Evolutionary conservation across 371 early-diverging fungal genomes (phyloP).

Genomic region (Thermomucor indicae-seudaticae): DNA sequence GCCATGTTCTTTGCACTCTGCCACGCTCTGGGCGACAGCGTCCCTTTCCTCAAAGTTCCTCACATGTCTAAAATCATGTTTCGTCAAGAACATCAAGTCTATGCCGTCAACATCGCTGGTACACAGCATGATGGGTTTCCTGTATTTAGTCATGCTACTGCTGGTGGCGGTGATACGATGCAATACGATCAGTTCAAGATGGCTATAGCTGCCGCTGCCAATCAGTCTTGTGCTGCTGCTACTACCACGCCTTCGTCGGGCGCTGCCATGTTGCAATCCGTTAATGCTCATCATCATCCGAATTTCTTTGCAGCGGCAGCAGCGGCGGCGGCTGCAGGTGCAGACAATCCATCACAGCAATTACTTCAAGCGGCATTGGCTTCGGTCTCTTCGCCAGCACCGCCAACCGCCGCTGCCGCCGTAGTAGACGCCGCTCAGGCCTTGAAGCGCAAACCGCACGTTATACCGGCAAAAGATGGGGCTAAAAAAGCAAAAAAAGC

Average conservation of each 20-base stretch:
- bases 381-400: constrained; percentile 28
- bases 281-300: not conserved
- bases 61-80: constrained; percentile 47
- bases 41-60: constrained; percentile 40
- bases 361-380: constrained; percentile 41
- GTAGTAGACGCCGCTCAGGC: too few relatives aligned
- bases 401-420: constrained; percentile 2
- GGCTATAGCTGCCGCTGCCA: constrained; percentile 5
- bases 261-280: too few relatives aligned
- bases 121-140: constrained; percentile 35
- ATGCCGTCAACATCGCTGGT: constrained; percentile 42
- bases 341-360: constrained; percentile 35
- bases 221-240: too few relatives aligned
- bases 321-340: constrained; percentile 16
- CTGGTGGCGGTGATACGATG: constrained; percentile 1
- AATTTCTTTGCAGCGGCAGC: not conserved
- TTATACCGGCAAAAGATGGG: constrained; percentile 9
- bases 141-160: constrained; percentile 1
- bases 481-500: constrained; percentile 32
- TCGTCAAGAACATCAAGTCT: constrained; percentile 44
- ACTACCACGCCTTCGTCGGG: not conserved
- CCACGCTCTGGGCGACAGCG: constrained; percentile 42
- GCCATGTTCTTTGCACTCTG: constrained; percentile 51
- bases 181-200: constrained; percentile 14
- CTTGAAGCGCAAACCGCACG: constrained; percentile 13